phyloP scores from a whole-genome alignment of 768 basidiomycete species.

The Rubroboletus pulcherrimus region DNA sequence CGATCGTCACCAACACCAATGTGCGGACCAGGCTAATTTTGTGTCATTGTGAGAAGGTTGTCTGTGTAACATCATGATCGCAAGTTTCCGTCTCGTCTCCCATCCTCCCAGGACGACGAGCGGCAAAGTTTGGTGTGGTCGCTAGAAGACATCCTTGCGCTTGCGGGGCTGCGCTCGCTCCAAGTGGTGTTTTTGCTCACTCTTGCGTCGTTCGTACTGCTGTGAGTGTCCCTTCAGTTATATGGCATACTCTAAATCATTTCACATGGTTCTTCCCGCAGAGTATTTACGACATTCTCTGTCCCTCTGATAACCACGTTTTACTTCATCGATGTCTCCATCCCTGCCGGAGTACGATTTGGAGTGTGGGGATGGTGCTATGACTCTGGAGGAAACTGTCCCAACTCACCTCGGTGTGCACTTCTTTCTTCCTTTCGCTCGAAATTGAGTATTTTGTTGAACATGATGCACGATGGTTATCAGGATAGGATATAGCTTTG shows the following conservation, averaged over 20 bases:
- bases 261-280: not conserved
- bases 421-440: too few species aligned
- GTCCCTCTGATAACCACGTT: not conserved
- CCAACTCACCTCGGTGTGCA: not conserved
- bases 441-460: not conserved
- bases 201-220: not conserved
- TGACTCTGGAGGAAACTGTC: not conserved
- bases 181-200: not conserved
- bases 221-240: not conserved
- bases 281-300: not conserved
- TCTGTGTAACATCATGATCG: not conserved
- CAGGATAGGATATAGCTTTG: not conserved
- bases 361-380: not conserved
- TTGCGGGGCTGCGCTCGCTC: not conserved
- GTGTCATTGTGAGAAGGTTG: not conserved
- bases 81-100: not conserved
- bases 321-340: not conserved
- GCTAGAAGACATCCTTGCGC: not conserved
- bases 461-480: not conserved
- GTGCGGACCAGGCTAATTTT: not conserved
- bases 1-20: not conserved
- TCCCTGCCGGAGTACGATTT: not conserved
- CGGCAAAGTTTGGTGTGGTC: not conserved
- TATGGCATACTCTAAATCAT: not conserved
- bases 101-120: not conserved